Percentiles rank a stretch among this genome's conserved stretches.
These are phyloP conservation scores for Yamadazyma sp. DNA, from an alignment of 1,139 yeast genomes.

Conservation along the genomic window DNA sequence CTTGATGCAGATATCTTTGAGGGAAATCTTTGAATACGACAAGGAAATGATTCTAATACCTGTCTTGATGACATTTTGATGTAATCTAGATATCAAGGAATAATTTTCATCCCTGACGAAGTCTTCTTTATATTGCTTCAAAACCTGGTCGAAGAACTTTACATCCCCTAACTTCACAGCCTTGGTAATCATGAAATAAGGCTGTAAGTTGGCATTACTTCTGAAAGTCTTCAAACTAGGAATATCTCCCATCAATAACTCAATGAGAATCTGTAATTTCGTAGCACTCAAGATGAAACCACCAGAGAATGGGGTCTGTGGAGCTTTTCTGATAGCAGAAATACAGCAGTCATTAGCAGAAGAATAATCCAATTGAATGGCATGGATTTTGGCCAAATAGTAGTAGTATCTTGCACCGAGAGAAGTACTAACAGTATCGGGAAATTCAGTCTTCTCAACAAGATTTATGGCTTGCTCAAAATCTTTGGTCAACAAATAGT, in stretches of 20 bases:
- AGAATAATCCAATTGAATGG: constrained; percentile 91
- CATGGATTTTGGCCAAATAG: constrained; percentile 84
- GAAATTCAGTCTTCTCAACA: constrained; percentile 86
- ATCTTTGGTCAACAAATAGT: constrained; percentile 76
- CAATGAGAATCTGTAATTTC: constrained; percentile 84
- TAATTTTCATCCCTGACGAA: constrained; percentile 79
- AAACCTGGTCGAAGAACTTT: constrained; percentile 73
- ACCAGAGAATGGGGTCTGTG: constrained; percentile 79
- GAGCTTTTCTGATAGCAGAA: constrained; percentile 96
- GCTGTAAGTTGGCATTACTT: constrained; percentile 57
- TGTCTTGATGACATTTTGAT: constrained; percentile 96
- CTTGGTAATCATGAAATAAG: constrained; percentile 84
- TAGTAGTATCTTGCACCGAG: constrained; percentile 89
- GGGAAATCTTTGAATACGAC: constrained; percentile 86
- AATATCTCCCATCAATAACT: constrained; percentile 93
- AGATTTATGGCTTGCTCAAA: constrained; percentile 86
- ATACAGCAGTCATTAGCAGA: constrained; percentile 87
- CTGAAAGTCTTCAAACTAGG: constrained; percentile 88
- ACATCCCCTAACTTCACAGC: constrained; percentile 95
- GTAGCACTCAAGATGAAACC: constrained; percentile 92
- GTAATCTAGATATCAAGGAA: constrained; percentile 81
- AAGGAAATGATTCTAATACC: constrained; percentile 93
- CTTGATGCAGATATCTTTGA: constrained; percentile 87
- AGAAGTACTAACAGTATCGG: constrained; percentile 82
- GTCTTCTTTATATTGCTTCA: constrained; percentile 59